Evolutionary conservation across 2,329 filamentous ascomycete genomes (phyloP).

Genomic region (Sporothrix curviconia): DNA sequence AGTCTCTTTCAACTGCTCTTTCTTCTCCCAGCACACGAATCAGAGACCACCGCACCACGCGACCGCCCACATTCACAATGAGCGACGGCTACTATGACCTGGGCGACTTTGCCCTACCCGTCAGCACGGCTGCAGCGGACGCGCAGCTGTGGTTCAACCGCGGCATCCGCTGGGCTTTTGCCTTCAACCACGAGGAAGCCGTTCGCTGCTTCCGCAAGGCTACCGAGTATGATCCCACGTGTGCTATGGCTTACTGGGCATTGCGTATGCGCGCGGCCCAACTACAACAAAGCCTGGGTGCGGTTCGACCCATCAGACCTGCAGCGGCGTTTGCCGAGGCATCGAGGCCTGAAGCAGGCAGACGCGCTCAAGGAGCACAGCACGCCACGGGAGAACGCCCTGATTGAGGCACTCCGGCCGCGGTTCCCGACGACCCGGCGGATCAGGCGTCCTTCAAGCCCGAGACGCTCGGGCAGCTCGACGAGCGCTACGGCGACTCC

Average conservation of each 20-base stretch:
- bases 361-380: background rate
- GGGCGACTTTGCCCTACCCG: too few species aligned
- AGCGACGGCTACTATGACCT: too few species aligned
- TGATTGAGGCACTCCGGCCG: background rate
- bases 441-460: background rate
- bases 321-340: background rate
- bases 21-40: too few species aligned
- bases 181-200: slow-evolving; percentile 70
- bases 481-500: slow-evolving; percentile 38
- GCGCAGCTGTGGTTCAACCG: slow-evolving; percentile 66
- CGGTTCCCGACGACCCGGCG: background rate
- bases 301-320: slow-evolving; percentile 59
- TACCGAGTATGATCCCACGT: slow-evolving; percentile 44
- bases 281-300: slow-evolving; percentile 72
- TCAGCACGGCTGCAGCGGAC: too few species aligned
- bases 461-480: background rate
- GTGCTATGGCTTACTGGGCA: slow-evolving; percentile 61
- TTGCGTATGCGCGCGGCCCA: slow-evolving; percentile 65
- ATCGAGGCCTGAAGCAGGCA: slow-evolving; percentile 32
- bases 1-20: too few species aligned
- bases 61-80: too few species aligned
- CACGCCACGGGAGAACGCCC: background rate
- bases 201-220: slow-evolving; percentile 56
- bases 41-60: too few species aligned
- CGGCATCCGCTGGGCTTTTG: slow-evolving; percentile 65